Evolutionary conservation across 2,329 filamentous ascomycete genomes (phyloP).

Genomic region (Sclerotinia minor): DNA sequence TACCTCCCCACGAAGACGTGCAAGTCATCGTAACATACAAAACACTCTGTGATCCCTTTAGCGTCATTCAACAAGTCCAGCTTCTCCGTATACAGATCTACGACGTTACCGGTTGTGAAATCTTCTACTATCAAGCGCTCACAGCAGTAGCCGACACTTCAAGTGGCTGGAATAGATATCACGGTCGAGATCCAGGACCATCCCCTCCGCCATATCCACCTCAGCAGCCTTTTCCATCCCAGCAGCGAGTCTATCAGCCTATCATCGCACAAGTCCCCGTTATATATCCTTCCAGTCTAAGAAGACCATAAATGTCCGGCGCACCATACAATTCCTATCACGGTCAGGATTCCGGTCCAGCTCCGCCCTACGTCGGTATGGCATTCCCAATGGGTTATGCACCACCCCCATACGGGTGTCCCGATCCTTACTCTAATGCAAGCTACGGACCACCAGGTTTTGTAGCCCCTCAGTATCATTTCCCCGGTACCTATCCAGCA

Average conservation of each 20-base stretch:
- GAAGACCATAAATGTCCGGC: constrained; percentile 25
- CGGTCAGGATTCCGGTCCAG: constrained; percentile 35
- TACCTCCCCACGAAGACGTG: constrained; percentile 26
- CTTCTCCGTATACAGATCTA: constrained; percentile 31
- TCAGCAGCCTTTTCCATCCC: background rate
- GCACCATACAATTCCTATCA: constrained; percentile 36
- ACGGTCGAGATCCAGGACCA: constrained; percentile 33
- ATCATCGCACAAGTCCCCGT: background rate
- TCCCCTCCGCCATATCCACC: constrained; percentile 27
- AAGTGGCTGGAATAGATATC: constrained; percentile 30
- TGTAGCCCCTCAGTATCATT: constrained; percentile 6
- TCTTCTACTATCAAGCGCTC: constrained; percentile 30
- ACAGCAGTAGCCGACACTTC: constrained; percentile 25
- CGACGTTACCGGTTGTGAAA: constrained; percentile 23
- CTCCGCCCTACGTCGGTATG: constrained; percentile 28
- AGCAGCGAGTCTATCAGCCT: background rate
- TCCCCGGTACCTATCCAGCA: constrained; percentile 20
- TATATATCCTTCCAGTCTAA: background rate
- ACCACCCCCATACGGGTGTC: background rate
- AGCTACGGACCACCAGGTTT: constrained; percentile 22
- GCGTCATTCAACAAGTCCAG: constrained; percentile 27
- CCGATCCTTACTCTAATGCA: background rate
- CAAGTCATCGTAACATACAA: constrained; percentile 30
- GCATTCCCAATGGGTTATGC: background rate
- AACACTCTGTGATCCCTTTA: constrained; percentile 27